Percentiles rank a stretch among this genome's conserved stretches.
These are phyloP conservation scores for Fusarium secorum DNA, from an alignment of 2,329 filamentous ascomycete species.

Conservation along the genomic window DNA sequence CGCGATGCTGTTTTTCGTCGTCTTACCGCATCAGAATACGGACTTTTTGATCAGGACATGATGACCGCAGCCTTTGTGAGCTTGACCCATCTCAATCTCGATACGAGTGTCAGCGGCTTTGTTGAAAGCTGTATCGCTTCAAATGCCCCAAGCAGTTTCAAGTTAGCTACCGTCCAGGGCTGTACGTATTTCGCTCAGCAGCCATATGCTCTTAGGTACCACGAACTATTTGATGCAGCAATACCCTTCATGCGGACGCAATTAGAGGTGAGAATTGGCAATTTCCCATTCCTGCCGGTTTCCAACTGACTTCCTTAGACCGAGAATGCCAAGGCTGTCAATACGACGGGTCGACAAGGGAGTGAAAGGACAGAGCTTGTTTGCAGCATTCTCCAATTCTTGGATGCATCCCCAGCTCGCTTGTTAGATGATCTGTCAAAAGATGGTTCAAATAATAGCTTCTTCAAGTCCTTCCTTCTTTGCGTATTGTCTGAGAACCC, in stretches of 20 bases:
- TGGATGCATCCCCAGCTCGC: constrained; percentile 58
- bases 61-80: constrained; percentile 73
- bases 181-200: constrained; percentile 69
- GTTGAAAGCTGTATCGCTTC: constrained; percentile 64
- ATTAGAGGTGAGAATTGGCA: constrained; percentile 58
- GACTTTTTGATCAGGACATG: constrained; percentile 67
- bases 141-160: constrained; percentile 66
- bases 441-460: constrained; percentile 36
- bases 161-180: constrained; percentile 68
- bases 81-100: constrained; percentile 67
- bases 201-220: constrained; percentile 57
- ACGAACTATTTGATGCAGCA: constrained; percentile 62
- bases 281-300: neutral
- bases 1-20: constrained; percentile 70
- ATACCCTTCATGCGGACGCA: constrained; percentile 65
- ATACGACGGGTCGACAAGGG: constrained; percentile 4
- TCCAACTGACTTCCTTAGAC: constrained; percentile 13
- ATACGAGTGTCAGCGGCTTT: constrained; percentile 64
- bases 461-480: constrained; percentile 61
- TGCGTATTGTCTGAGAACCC: constrained; percentile 63
- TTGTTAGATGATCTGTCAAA: constrained; percentile 45
- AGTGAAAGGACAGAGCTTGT: constrained; percentile 39
- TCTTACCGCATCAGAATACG: constrained; percentile 55
- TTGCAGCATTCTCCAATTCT: constrained; percentile 61
- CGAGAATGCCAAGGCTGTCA: constrained; percentile 28